A percentile compares a stretch with the other conserved stretches of the same genome.
phyloP scores from a whole-genome alignment of 2,329 filamentous ascomycete genomes.

The Coleophoma cylindrospora region DNA sequence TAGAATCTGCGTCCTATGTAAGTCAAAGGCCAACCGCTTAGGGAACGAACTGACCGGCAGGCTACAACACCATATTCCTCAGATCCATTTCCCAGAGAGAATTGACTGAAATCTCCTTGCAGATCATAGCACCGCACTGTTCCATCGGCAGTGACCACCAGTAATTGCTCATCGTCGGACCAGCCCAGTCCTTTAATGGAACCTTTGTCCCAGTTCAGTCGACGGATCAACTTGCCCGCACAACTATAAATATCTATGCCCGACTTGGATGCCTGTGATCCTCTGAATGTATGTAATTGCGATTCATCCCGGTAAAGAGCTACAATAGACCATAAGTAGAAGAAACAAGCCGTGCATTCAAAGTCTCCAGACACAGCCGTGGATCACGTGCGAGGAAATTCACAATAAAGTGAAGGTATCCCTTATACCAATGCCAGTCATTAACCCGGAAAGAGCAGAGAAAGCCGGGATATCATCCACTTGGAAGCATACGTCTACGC shows the following conservation, averaged over 20 bases:
- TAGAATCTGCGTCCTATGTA: slow-evolving; percentile 59
- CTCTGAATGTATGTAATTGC: slow-evolving; percentile 76
- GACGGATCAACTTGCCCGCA: slow-evolving; percentile 80
- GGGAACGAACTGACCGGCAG: slow-evolving; percentile 49
- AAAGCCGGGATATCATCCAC: too few species aligned
- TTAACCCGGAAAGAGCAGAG: too few species aligned
- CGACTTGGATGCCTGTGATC: slow-evolving; percentile 66
- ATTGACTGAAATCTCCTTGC: slow-evolving; percentile 93
- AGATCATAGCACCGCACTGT: slow-evolving; percentile 84
- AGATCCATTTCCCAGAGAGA: slow-evolving; percentile 82
- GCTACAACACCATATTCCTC: slow-evolving; percentile 82
- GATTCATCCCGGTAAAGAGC: slow-evolving; percentile 85
- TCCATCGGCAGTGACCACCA: slow-evolving; percentile 85
- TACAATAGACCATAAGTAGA: slow-evolving; percentile 33
- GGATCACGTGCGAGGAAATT: neutral
- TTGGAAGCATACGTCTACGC: too few species aligned
- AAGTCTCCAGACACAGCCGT: too few species aligned
- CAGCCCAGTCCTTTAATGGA: slow-evolving; percentile 85
- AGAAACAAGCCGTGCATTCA: neutral
- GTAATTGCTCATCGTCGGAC: slow-evolving; percentile 90
- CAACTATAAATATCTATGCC: slow-evolving; percentile 94
- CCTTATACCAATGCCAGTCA: too few species aligned
- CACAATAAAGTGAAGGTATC: neutral
- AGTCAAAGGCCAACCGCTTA: slow-evolving; percentile 1
- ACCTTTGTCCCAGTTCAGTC: slow-evolving; percentile 88